Conservation (phyloP, 805 yeast species). For the Ogataea thermomethanolica region DNA sequence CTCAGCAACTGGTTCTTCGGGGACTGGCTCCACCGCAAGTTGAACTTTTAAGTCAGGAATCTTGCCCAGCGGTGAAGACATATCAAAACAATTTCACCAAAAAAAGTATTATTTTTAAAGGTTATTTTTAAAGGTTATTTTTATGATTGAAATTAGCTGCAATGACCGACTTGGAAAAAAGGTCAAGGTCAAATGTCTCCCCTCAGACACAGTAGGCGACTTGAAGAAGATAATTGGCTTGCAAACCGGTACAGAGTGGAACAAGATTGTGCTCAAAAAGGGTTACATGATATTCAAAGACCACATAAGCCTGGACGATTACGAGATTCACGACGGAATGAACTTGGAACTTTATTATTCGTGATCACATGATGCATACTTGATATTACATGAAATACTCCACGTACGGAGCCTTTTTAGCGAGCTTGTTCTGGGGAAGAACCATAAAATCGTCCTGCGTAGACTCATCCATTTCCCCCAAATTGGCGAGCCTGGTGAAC, state of each 20-base stretch:
- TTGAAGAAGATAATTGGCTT: conserved; percentile 79
- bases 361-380: conserved; percentile 24
- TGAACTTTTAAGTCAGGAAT: conserved; percentile 5
- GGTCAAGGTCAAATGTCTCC: conserved; percentile 81
- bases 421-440: conserved; percentile 20
- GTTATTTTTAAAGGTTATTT: conserved; percentile 22
- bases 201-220: conserved; percentile 83
- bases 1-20: conserved; percentile 1
- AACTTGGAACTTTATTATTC: conserved; percentile 80
- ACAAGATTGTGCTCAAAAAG: conserved; percentile 69
- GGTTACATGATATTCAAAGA: conserved; percentile 84
- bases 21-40: neutral
- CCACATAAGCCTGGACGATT: conserved; percentile 89
- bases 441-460: conserved; percentile 16
- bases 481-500: conserved; percentile 40
- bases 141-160: conserved; percentile 72
- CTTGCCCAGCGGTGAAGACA: conserved; percentile 3
- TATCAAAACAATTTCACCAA: neutral
- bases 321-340: conserved; percentile 88
- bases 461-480: conserved; percentile 22
- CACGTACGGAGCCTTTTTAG: conserved; percentile 37
- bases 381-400: conserved; percentile 37
- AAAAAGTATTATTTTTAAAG: neutral
- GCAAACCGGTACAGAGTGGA: conserved; percentile 75
- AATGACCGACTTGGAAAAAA: conserved; percentile 85